Base-by-base conservation (phyloP, 2,329 filamentous ascomycete species). In the Alternaria infectoria region DNA sequence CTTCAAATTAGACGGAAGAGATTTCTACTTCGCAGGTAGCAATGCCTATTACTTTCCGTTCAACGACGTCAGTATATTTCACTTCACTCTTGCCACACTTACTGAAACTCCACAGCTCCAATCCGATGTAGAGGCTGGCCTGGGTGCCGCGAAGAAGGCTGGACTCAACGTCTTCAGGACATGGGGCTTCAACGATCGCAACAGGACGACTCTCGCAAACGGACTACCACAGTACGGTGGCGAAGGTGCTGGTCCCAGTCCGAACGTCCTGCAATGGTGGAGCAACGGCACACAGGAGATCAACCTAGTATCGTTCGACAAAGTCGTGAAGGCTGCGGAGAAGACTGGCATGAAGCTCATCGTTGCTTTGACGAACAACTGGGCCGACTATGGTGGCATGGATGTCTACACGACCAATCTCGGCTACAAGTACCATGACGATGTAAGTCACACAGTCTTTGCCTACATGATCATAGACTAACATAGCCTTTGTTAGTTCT, bases 301-400 rank as follows among this genome's bases (percentile, higher is more conserved):
- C 71, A 75, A 81, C 80, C 70, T 82, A 6, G 69, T 74, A 36
- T 77, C 80, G 8, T 84, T 87, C 61, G 85, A 87, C 76, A 83
- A 83, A 65, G 85, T 87, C 4, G 82, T 87, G 19, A 71, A 81
- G 15, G 84, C 83, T 0, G 86, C 86, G 0, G 79, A 82, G 36
- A 83, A 83, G 40, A 78, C 79, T 1, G 83, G 82, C 50, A 83
- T 86, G 64, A 87, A 87, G 77, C 79, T 88, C 3, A 79, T 88
- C 30, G 77, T 88, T 12, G 81, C 85, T 0, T 70, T 88, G 61
- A 87, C 85, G 0, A 88, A 88, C 76, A 87, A 87, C 56, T 88
- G 86, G 86, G 85, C 85, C 6, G 85, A 87, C 58, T 88, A 87
- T 55, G 86, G 86, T 17, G 86, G 86, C n/a, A 87, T 87, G 84